A percentile compares a stretch with the other conserved stretches of the same genome.
Conservation (phyloP, 208 protist genomes). For the Porcisia hertigi region DNA sequence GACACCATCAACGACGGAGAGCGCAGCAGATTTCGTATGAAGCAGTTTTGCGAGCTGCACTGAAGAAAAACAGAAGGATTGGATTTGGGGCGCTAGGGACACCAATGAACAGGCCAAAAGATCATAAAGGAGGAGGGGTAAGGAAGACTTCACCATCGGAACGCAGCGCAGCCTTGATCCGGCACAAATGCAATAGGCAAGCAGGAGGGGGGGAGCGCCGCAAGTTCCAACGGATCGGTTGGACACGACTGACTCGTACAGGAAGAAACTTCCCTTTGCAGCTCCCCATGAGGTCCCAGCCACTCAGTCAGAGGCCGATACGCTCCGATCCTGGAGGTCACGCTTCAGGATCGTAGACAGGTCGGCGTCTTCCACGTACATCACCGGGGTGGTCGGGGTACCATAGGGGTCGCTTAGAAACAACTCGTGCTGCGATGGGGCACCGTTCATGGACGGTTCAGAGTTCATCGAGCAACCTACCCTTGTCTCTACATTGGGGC, state of each 20-base stretch:
- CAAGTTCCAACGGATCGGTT: not conserved
- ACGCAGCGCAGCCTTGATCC: not conserved
- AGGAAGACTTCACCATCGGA: not conserved
- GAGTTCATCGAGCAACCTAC: not conserved
- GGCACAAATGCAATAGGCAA: not conserved
- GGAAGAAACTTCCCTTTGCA: not conserved
- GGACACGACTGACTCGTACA: not conserved
- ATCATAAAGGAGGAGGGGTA: not conserved
- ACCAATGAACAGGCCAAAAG: not conserved
- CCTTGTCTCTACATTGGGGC: slow-evolving; percentile 4
- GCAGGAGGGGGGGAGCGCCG: not conserved
- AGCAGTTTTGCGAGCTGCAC: not conserved
- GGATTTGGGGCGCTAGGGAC: not conserved
- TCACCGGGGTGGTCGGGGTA: slow-evolving; percentile 14
- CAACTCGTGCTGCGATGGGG: slow-evolving; percentile 2
- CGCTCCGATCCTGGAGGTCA: slow-evolving; percentile 27
- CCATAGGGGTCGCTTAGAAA: slow-evolving; percentile 27
- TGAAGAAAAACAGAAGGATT: not conserved
- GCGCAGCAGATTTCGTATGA: not conserved
- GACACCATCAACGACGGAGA: not conserved
- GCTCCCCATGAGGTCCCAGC: not conserved
- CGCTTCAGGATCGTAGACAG: slow-evolving; percentile 33
- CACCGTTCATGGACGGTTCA: not conserved
- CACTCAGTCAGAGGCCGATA: slow-evolving; percentile 16
- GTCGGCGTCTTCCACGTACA: slow-evolving; percentile 29